phyloP scores from a whole-genome alignment of 257 asterid genomes.

The Linaria vulgaris region DNA sequence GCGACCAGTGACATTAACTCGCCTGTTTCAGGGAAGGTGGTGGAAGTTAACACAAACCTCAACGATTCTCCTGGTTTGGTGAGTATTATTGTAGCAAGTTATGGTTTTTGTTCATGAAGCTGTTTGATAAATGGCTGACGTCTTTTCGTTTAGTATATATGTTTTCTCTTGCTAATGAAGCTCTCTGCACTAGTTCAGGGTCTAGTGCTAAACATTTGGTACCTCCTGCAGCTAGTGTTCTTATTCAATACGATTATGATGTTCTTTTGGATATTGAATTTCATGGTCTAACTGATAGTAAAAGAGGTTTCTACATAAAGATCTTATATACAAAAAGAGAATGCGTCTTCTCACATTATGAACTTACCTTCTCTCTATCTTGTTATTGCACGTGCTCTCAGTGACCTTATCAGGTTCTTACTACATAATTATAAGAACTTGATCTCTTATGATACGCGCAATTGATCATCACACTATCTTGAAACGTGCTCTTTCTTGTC shows the following conservation, averaged over 20 bases:
- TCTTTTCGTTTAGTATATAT: neutral
- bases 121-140: neutral
- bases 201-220: too few species aligned
- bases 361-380: neutral
- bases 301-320: neutral
- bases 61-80: constrained; percentile 79
- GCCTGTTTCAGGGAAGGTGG: constrained; percentile 88
- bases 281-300: too few species aligned
- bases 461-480: neutral
- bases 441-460: neutral
- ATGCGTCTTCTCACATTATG: neutral
- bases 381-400: neutral
- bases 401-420: neutral
- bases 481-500: neutral
- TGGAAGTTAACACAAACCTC: constrained; percentile 70
- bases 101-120: neutral
- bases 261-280: too few species aligned
- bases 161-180: neutral
- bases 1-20: constrained; percentile 93
- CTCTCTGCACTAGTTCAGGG: neutral
- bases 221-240: too few species aligned
- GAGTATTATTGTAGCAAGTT: constrained; percentile 32
- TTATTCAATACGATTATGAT: too few species aligned
- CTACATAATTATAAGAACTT: neutral
- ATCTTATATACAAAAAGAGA: neutral